Base-by-base conservation (phyloP, 2,329 filamentous ascomycete genomes). In the Colletotrichum sp. region DNA sequence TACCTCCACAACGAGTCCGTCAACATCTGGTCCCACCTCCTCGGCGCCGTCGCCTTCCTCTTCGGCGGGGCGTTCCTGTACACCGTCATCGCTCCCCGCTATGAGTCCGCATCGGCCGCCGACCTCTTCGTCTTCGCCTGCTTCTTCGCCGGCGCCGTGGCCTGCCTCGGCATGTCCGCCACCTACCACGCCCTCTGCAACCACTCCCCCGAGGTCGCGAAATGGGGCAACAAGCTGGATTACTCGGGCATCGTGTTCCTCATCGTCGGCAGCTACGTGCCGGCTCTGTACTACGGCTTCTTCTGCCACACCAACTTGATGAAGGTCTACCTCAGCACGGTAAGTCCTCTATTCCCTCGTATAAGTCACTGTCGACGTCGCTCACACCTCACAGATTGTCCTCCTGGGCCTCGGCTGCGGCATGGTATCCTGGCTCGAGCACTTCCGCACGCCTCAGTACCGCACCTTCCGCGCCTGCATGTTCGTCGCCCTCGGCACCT, bases 191-290 rank as follows among this genome's bases (percentile, higher is more conserved):
- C 94, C 3, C 90, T 98, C 64, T 92, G 90, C 26, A 98, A 98
- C 79, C 97, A 99, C 84, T 97, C 94, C 21, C 91, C 92, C 48
- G 85, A 86, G 3, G 95, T 98, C 16, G 93, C 94, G 3, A 93
- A 91, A 77, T 94, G 95, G 88, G 96, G 96, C 13, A 99, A 99
- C 83, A 95, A 98, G 84, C 87, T 99, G 72, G 97, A 99, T 83
- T 99, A 99, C 83, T 92, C 96, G 7, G 97, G 97, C 8, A 99
- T 99, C 79, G 95, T 99, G 34, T 92, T 93, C 65, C 87, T 99
- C 79, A 99, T 99, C 75, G 94, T 96, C 79, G 97, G 97, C 8
- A 96, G 94, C 82, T 98, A 96, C 82, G 92, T 99, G 61, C 96
- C 97, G 3, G 94, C 94, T 66, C 85, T 99, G 75, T 97, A 95